A percentile compares a stretch with the other conserved stretches of the same genome.
These are phyloP conservation scores for Penicillium cataractarum DNA, from an alignment of 495 filamentous ascomycete genomes.

Conservation along the genomic window DNA sequence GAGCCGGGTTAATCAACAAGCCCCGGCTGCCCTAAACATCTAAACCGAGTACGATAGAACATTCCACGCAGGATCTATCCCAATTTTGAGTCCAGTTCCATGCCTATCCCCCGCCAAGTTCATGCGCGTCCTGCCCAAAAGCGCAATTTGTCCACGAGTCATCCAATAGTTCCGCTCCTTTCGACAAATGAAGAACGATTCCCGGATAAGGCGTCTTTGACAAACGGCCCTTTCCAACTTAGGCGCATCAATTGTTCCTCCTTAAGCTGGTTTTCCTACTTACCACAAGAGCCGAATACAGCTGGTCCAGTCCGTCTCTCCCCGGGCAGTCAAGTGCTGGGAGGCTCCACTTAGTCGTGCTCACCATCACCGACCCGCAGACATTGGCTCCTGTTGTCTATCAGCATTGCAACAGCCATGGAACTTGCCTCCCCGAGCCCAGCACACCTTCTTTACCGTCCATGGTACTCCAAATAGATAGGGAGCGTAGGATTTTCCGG, in stretches of 20 bases:
- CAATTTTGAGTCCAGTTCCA: not conserved
- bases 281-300: not conserved
- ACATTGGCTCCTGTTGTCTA: not conserved
- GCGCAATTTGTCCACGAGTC: not conserved
- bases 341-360: not conserved
- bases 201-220: not conserved
- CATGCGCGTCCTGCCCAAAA: not conserved
- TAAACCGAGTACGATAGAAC: not conserved
- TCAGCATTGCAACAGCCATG: conserved; percentile 1
- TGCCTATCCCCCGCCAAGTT: not conserved
- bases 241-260: not conserved
- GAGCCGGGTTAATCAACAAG: not conserved
- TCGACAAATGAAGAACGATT: not conserved
- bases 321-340: not conserved
- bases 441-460: not conserved
- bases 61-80: not conserved
- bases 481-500: conserved; percentile 7
- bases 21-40: not conserved
- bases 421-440: not conserved
- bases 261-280: not conserved
- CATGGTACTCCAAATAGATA: not conserved
- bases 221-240: not conserved
- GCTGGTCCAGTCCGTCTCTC: not conserved
- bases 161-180: not conserved
- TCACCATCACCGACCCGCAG: not conserved